Conservation (phyloP, 192 early-diverging fungal genomes). For the Phycomyces blakesleeanus region DNA sequence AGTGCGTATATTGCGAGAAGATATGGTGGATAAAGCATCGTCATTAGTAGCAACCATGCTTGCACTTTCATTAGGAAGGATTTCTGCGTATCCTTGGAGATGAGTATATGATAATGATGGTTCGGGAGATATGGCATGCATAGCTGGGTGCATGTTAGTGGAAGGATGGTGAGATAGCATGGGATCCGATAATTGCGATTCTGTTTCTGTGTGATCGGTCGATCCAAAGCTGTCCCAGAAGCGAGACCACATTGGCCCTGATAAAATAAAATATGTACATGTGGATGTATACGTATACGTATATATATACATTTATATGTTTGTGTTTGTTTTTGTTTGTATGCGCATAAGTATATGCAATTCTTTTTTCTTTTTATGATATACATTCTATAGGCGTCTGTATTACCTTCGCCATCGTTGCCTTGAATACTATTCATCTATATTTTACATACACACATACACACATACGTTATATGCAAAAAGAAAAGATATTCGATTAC, state of each 20-base stretch:
- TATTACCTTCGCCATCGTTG: constrained; percentile 44
- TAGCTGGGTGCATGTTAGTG: background rate
- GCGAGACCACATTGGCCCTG: constrained; percentile 51
- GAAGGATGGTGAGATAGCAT: constrained; percentile 30
- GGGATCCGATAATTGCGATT: constrained; percentile 60
- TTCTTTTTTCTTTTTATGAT: too few species aligned
- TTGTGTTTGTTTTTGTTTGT: too few species aligned
- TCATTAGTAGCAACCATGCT: constrained; percentile 47
- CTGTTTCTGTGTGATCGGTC: constrained; percentile 60
- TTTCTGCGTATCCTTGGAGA: constrained; percentile 46
- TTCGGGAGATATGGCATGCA: constrained; percentile 38
- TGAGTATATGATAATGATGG: constrained; percentile 40
- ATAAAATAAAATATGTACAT: too few species aligned
- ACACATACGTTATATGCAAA: too few species aligned
- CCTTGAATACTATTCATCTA: constrained; percentile 50
- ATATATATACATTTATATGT: too few species aligned
- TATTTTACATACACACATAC: too few species aligned
- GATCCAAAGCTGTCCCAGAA: constrained; percentile 71
- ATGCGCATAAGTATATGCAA: too few species aligned
- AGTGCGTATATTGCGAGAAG: constrained; percentile 15
- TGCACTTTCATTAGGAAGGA: constrained; percentile 51
- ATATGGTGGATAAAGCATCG: constrained; percentile 29
- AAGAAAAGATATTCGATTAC: background rate
- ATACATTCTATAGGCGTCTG: too few species aligned
- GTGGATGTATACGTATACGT: too few species aligned